These are phyloP conservation scores for Fusarium tanahbumbuense DNA, from an alignment of 2,329 filamentous ascomycete species.

Conservation along the genomic window DNA sequence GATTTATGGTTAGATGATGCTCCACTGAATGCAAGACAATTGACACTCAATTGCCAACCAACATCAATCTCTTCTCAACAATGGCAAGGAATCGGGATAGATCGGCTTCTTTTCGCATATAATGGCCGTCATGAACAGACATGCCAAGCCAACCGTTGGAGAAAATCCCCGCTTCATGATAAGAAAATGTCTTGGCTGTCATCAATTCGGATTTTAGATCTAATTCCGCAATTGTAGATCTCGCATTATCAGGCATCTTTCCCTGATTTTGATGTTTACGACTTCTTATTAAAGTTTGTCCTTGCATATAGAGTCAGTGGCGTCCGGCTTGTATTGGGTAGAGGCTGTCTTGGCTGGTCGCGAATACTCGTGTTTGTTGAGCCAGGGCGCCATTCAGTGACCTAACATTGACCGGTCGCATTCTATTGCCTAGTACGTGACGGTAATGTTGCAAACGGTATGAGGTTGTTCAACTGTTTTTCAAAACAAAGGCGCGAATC, in stretches of 20 bases:
- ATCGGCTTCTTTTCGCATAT: not conserved
- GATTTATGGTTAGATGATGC: not conserved
- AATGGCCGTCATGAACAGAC: not conserved
- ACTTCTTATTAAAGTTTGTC: not conserved
- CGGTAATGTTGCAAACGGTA: too few relatives aligned
- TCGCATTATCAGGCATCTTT: not conserved
- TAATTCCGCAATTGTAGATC: not conserved
- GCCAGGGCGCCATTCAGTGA: fast-evolving
- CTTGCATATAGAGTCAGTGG: not conserved
- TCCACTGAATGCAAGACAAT: not conserved
- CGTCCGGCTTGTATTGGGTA: fast-evolving
- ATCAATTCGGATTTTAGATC: not conserved
- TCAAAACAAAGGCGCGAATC: too few relatives aligned
- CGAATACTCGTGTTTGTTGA: not conserved
- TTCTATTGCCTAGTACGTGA: fast-evolving
- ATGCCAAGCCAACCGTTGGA: not conserved
- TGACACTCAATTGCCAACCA: not conserved
- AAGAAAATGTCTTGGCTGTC: not conserved
- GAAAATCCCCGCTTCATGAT: not conserved
- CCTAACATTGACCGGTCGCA: fast-evolving
- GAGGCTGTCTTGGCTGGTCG: not conserved
- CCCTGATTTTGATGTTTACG: too few relatives aligned
- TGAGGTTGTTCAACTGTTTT: too few relatives aligned
- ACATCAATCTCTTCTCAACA: not conserved
- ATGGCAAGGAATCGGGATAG: not conserved